phyloP scores from a whole-genome alignment of 78 protist genomes.

The Isochrysis galbana region DNA sequence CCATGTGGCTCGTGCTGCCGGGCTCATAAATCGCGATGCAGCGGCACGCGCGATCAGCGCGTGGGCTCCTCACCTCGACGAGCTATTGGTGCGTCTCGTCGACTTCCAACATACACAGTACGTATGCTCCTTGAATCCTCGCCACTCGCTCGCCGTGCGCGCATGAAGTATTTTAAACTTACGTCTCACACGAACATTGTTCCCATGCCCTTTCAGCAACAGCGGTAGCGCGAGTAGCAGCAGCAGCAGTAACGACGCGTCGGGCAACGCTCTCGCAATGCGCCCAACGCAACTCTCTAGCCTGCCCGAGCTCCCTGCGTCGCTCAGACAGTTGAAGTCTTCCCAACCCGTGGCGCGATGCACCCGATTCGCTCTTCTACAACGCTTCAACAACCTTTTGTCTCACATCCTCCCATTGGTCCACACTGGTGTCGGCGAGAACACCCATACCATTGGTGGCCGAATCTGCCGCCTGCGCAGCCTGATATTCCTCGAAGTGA shows the following conservation, averaged over 20 bases:
- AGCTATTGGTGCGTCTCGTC: not conserved
- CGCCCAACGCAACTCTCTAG: not conserved
- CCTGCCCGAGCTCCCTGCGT: not conserved
- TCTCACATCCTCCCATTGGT: not conserved
- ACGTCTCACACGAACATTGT: too few species aligned
- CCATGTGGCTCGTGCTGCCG: not conserved
- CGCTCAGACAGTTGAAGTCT: not conserved
- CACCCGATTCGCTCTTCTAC: not conserved
- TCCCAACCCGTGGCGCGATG: not conserved
- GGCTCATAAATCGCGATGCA: not conserved
- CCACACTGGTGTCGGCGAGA: not conserved
- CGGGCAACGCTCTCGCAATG: not conserved
- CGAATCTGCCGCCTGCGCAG: not conserved
- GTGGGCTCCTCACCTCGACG: not conserved
- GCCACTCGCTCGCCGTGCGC: too few species aligned
- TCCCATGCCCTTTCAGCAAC: not conserved
- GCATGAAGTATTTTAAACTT: too few species aligned
- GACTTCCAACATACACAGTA: not conserved
- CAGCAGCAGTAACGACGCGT: not conserved
- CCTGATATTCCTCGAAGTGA: not conserved
- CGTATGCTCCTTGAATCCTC: too few species aligned
- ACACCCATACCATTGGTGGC: not conserved
- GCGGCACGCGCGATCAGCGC: not conserved
- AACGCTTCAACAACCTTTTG: constrained; percentile 5
- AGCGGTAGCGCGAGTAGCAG: not conserved